Percentiles rank a stretch among this genome's conserved stretches.
phyloP scores from a whole-genome alignment of 768 basidiomycete species.

The Boletus subcaerulescens region DNA sequence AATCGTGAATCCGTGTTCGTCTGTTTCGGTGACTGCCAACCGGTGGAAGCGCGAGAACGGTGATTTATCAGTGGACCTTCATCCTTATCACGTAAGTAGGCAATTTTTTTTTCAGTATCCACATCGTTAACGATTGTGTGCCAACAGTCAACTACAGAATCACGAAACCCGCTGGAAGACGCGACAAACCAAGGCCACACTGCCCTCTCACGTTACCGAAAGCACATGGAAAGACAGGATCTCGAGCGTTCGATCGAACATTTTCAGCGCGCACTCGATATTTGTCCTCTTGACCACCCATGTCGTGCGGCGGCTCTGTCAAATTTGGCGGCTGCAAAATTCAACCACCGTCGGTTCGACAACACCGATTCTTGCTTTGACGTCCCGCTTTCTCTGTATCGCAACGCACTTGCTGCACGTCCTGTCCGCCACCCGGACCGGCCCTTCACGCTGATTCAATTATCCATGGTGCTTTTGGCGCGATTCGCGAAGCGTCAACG shows the following conservation, averaged over 20 bases:
- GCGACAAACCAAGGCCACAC: background rate
- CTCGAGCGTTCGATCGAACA: background rate
- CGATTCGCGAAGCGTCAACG: background rate
- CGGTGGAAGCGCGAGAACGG: background rate
- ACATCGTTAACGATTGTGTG: background rate
- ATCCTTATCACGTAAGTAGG: background rate
- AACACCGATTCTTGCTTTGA: background rate
- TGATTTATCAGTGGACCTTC: background rate
- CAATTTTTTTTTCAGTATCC: background rate
- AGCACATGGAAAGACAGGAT: background rate
- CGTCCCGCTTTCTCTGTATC: background rate
- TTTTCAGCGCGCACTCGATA: background rate
- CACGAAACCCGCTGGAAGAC: background rate
- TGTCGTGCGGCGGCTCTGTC: constrained; percentile 1
- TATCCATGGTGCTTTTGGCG: background rate
- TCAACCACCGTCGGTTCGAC: background rate
- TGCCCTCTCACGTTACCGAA: background rate
- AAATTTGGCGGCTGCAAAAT: background rate
- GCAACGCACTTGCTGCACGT: background rate
- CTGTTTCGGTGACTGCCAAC: background rate
- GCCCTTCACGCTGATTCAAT: background rate
- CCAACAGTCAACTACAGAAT: background rate
- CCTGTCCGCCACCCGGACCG: constrained; percentile 2
- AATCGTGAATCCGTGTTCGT: background rate
- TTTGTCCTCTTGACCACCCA: background rate